These are phyloP conservation scores for Penicillium flavigenum DNA, from an alignment of 495 filamentous ascomycete species.

Conservation along the genomic window DNA sequence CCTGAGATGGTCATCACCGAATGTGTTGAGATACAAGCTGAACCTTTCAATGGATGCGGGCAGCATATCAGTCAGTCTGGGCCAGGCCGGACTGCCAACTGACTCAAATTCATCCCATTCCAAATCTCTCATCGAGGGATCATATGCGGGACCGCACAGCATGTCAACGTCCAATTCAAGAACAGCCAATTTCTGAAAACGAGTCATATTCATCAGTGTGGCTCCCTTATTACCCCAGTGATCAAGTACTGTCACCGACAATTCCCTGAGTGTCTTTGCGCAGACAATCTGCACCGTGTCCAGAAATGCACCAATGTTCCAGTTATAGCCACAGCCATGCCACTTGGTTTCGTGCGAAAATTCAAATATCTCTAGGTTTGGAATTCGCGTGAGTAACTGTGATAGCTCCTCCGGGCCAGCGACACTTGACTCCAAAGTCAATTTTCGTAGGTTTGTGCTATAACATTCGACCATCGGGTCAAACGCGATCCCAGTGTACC, in stretches of 20 bases:
- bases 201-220: not conserved
- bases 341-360: conserved; percentile 17
- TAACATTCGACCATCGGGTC: not conserved
- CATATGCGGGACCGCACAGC: not conserved
- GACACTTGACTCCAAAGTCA: not conserved
- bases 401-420: not conserved
- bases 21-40: not conserved
- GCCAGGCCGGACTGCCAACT: not conserved
- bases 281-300: conserved; percentile 1
- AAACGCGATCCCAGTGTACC: not conserved
- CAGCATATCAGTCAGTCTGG: not conserved
- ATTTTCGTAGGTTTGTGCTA: not conserved
- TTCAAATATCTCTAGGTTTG: conserved; percentile 14
- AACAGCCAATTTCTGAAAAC: not conserved
- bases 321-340: conserved; percentile 14
- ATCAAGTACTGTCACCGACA: not conserved
- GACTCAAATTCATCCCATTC: not conserved
- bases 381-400: conserved; percentile 12
- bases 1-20: not conserved
- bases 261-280: not conserved
- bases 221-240: not conserved
- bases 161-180: not conserved
- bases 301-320: conserved; percentile 6
- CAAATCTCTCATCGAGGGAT: not conserved
- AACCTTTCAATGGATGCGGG: not conserved